phyloP scores from a whole-genome alignment of 176 grass and related monocot species.

The Juncus inflexus region DNA sequence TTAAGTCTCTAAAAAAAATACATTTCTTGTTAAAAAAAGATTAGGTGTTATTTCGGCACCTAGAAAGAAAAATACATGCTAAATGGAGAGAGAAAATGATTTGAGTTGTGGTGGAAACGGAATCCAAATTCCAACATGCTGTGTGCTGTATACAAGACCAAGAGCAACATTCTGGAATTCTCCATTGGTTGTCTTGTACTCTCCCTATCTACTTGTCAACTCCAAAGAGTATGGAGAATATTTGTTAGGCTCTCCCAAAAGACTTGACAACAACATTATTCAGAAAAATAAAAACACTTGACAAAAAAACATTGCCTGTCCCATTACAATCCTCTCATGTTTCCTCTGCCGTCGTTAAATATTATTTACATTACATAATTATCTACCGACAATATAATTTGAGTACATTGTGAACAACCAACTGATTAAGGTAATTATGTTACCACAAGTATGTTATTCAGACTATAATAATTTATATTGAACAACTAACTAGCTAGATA shows the following conservation, averaged over 20 bases:
- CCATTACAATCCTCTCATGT: slow-evolving; percentile 12
- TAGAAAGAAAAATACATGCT: background rate
- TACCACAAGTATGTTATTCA: too few relatives aligned
- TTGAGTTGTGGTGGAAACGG: slow-evolving; percentile 7
- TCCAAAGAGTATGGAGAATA: background rate
- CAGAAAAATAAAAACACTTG: background rate
- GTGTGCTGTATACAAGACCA: slow-evolving; percentile 2
- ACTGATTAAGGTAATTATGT: too few relatives aligned
- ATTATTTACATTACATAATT: too few relatives aligned
- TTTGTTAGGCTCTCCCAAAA: slow-evolving; percentile 5
- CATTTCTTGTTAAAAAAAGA: too few relatives aligned
- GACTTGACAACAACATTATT: too few relatives aligned
- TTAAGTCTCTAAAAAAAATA: too few relatives aligned
- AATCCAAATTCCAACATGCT: slow-evolving; percentile 9
- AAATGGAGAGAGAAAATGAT: background rate
- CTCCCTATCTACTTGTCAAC: background rate
- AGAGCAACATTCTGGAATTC: background rate
- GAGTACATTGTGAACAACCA: too few relatives aligned
- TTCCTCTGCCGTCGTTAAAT: background rate
- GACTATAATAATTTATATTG: too few relatives aligned
- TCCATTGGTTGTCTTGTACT: background rate
- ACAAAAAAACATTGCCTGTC: slow-evolving; percentile 4
- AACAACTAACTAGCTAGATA: too few relatives aligned
- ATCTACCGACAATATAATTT: too few relatives aligned
- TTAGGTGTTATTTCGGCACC: background rate